These are phyloP conservation scores for Didymella keratinophila DNA, from an alignment of 2,329 filamentous ascomycete genomes.

Conservation along the genomic window DNA sequence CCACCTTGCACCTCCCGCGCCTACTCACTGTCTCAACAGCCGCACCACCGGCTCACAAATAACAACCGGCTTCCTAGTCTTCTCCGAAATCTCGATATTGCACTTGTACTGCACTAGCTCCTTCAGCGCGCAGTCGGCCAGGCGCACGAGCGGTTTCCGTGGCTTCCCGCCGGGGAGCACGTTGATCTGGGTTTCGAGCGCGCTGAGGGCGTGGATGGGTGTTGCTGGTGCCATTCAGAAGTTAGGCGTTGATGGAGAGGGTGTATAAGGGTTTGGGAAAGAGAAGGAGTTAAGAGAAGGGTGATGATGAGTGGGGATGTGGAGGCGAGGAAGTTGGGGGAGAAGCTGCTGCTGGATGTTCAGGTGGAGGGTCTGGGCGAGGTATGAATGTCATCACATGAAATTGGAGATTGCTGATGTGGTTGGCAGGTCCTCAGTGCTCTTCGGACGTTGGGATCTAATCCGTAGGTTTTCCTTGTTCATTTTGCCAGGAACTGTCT, in stretches of 20 bases:
- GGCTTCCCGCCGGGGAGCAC: constrained; percentile 59
- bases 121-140: constrained; percentile 64
- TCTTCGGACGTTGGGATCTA: constrained; percentile 39
- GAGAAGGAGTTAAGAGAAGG: constrained; percentile 11
- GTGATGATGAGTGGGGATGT: constrained; percentile 31
- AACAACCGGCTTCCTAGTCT: constrained; percentile 53
- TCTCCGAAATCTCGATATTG: constrained; percentile 56
- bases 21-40: constrained; percentile 65
- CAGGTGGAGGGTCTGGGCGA: constrained; percentile 41
- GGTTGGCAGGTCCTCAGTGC: constrained; percentile 51
- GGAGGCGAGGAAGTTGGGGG: constrained; percentile 59
- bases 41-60: constrained; percentile 66
- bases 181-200: constrained; percentile 62
- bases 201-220: constrained; percentile 60
- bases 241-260: constrained; percentile 1
- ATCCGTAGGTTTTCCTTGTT: background rate
- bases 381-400: constrained; percentile 26
- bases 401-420: background rate
- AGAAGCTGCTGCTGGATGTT: constrained; percentile 57
- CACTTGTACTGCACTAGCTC: constrained; percentile 71
- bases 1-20: constrained; percentile 14
- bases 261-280: constrained; percentile 5
- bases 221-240: constrained; percentile 64
- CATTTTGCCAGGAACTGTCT: background rate
- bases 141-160: constrained; percentile 62